phyloP scores from a whole-genome alignment of 2,329 filamentous ascomycete species.

The Botryotinia calthae region DNA sequence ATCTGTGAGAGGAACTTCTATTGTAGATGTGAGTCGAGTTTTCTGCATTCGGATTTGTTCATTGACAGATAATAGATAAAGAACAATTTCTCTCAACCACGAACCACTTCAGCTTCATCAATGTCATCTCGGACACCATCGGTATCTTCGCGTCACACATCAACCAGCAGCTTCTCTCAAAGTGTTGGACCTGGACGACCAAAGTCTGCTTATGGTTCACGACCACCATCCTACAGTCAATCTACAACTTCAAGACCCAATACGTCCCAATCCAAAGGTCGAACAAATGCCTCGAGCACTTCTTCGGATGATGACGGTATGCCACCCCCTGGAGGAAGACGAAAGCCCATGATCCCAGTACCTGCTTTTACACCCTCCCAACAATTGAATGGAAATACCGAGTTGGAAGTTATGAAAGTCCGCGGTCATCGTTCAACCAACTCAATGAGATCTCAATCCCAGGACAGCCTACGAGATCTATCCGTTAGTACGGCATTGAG shows the following conservation, averaged over 20 bases:
- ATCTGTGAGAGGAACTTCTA: conserved; percentile 33
- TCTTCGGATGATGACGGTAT: conserved; percentile 38
- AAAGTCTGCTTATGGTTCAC: conserved; percentile 40
- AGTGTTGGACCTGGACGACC: conserved; percentile 57
- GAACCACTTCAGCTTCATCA: conserved; percentile 40
- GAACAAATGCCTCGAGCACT: conserved; percentile 44
- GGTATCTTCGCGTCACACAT: conserved; percentile 44
- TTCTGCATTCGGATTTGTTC: background rate
- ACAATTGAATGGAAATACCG: conserved; percentile 27
- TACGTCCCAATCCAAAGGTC: conserved; percentile 41
- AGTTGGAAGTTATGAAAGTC: conserved; percentile 32
- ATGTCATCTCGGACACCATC: conserved; percentile 43
- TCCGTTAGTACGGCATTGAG: conserved; percentile 42
- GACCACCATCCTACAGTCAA: conserved; percentile 49
- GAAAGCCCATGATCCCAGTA: conserved; percentile 51
- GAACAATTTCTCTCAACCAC: conserved; percentile 12
- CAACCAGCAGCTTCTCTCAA: conserved; percentile 52
- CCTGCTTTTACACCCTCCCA: conserved; percentile 35
- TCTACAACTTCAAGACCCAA: conserved; percentile 47
- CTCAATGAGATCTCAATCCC: conserved; percentile 28
- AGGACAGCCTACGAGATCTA: conserved; percentile 36
- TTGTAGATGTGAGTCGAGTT: conserved; percentile 31
- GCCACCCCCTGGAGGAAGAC: conserved; percentile 40
- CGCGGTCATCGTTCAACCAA: conserved; percentile 37
- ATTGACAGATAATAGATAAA: conserved; percentile 11